Evolutionary conservation across 2,329 filamentous ascomycete species (phyloP).

Genomic region (Xylaria sp.): DNA sequence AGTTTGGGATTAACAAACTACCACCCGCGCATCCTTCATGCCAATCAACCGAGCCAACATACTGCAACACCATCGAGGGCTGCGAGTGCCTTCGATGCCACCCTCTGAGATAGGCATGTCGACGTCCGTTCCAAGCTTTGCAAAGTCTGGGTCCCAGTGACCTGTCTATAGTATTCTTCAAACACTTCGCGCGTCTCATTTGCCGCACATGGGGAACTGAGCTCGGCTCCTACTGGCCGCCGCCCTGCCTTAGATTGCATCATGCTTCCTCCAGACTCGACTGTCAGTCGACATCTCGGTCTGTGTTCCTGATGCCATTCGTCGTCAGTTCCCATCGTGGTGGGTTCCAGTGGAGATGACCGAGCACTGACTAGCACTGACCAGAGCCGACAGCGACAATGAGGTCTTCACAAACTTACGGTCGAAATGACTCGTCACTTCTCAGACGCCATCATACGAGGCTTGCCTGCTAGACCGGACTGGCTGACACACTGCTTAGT

Average conservation of each 20-base stretch:
- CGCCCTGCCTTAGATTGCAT: slow-evolving; percentile 3
- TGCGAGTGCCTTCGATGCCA: slow-evolving; percentile 21
- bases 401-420: slow-evolving; percentile 10
- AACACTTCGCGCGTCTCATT: slow-evolving; percentile 19
- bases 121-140: slow-evolving; percentile 18
- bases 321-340: not conserved
- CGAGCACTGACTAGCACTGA: not conserved
- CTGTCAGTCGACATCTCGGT: slow-evolving; percentile 3
- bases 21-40: slow-evolving; percentile 20
- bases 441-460: slow-evolving; percentile 25
- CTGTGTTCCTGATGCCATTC: not conserved
- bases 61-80: slow-evolving; percentile 17
- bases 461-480: slow-evolving; percentile 5
- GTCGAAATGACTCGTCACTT: slow-evolving; percentile 23
- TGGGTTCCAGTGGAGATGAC: not conserved
- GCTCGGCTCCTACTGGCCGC: slow-evolving; percentile 10
- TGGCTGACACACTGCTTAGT: slow-evolving; percentile 24
- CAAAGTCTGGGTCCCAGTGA: slow-evolving; percentile 26
- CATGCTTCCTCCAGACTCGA: slow-evolving; percentile 9
- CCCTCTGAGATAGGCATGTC: slow-evolving; percentile 15
- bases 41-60: slow-evolving; percentile 13
- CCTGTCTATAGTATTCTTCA: slow-evolving; percentile 10
- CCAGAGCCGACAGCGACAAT: slow-evolving; percentile 1
- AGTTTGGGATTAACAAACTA: slow-evolving; percentile 30
- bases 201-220: slow-evolving; percentile 21